Conservation (phyloP, 495 filamentous ascomycete genomes). For the Hypoxylon crocopeplum region DNA sequence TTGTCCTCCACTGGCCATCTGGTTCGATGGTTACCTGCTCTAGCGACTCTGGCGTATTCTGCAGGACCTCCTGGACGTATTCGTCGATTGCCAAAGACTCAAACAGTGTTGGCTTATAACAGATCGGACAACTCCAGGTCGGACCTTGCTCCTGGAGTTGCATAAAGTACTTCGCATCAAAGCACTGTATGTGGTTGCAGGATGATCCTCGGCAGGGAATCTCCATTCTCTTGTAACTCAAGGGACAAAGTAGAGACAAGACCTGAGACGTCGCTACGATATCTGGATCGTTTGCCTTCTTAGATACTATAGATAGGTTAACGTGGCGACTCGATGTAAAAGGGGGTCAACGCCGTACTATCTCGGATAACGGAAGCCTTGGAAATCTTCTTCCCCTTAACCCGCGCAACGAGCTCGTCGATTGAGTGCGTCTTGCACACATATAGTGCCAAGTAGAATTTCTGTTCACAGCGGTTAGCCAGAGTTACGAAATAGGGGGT, state of each 20-base stretch:
- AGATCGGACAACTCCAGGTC: slow-evolving; percentile 93
- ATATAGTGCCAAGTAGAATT: slow-evolving; percentile 75
- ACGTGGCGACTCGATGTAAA: slow-evolving; percentile 2
- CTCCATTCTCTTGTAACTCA: slow-evolving; percentile 82
- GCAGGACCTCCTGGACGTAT: slow-evolving; percentile 90
- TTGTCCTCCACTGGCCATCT: slow-evolving; percentile 73
- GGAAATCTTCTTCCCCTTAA: slow-evolving; percentile 73
- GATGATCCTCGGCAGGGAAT: slow-evolving; percentile 78
- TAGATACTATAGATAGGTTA: slow-evolving; percentile 66
- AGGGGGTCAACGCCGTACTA: slow-evolving; percentile 59
- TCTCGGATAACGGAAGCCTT: slow-evolving; percentile 83
- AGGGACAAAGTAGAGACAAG: slow-evolving; percentile 89
- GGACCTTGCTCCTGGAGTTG: slow-evolving; percentile 95
- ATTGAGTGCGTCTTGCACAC: slow-evolving; percentile 76
- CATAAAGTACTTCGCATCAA: slow-evolving; percentile 92
- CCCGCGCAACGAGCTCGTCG: slow-evolving; percentile 70
- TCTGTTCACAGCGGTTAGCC: slow-evolving; percentile 57
- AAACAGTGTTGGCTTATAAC: slow-evolving; percentile 82
- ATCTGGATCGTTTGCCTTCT: slow-evolving; percentile 83
- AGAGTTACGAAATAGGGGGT: slow-evolving; percentile 3
- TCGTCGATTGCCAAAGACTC: slow-evolving; percentile 85
- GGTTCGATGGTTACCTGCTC: slow-evolving; percentile 93
- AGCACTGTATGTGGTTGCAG: slow-evolving; percentile 93
- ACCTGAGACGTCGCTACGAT: slow-evolving; percentile 85
- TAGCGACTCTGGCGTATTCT: slow-evolving; percentile 67